phyloP scores from a whole-genome alignment of 352 stramenopile species.

The Phytophthora quininea region DNA sequence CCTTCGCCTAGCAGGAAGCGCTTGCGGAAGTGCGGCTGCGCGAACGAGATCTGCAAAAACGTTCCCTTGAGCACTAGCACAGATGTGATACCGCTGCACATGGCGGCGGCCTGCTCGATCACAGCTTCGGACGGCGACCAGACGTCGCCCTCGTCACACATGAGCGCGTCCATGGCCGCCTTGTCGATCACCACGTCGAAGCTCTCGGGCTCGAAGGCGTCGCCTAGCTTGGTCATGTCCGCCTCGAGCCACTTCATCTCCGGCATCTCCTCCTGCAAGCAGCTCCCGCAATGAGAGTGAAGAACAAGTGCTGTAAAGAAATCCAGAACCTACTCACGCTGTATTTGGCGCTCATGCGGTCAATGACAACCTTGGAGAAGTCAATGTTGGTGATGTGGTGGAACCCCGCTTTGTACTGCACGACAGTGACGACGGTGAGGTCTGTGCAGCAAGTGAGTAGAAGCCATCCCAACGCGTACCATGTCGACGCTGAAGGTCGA shows the following conservation, averaged over 20 bases:
- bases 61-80: slow-evolving; percentile 50
- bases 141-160: slow-evolving; percentile 76
- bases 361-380: slow-evolving; percentile 70
- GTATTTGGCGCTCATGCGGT: slow-evolving; percentile 68
- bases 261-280: slow-evolving; percentile 42
- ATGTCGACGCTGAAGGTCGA: slow-evolving; percentile 77
- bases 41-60: slow-evolving; percentile 84
- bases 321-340: slow-evolving; percentile 22
- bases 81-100: slow-evolving; percentile 55
- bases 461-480: slow-evolving; percentile 24
- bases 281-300: neutral
- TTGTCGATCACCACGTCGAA: slow-evolving; percentile 89
- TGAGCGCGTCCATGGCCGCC: slow-evolving; percentile 84
- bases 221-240: slow-evolving; percentile 61
- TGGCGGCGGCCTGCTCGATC: slow-evolving; percentile 51
- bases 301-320: neutral
- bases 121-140: slow-evolving; percentile 67
- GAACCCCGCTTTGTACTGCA: slow-evolving; percentile 60
- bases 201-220: slow-evolving; percentile 38
- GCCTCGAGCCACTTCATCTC: slow-evolving; percentile 62
- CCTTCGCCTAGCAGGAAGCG: slow-evolving; percentile 58
- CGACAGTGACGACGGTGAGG: slow-evolving; percentile 7
- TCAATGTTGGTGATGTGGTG: slow-evolving; percentile 78
- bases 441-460: neutral
- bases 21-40: slow-evolving; percentile 83